phyloP scores from a whole-genome alignment of 2,329 filamentous ascomycete species.

The Cladophialophora chaetospira region DNA sequence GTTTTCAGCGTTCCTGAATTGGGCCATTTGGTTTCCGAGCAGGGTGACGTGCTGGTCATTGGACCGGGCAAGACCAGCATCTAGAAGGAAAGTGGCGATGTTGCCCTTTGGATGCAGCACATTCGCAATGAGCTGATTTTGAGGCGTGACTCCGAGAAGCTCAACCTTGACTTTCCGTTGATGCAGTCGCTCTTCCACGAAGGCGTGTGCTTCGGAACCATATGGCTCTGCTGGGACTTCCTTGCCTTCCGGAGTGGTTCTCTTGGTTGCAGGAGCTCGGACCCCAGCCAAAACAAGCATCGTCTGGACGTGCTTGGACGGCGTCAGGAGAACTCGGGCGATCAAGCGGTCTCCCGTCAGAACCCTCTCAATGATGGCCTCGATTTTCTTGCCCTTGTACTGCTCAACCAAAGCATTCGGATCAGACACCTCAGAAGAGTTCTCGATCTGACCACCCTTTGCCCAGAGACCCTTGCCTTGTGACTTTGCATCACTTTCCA shows the following conservation, averaged over 20 bases:
- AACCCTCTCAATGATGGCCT: constrained; percentile 86
- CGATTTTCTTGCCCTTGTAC: constrained; percentile 81
- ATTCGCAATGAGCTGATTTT: constrained; percentile 85
- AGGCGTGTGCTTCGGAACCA: constrained; percentile 84
- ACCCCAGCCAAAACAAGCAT: constrained; percentile 88
- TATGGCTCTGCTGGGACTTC: constrained; percentile 84
- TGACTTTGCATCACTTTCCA: constrained; percentile 76
- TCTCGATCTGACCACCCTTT: constrained; percentile 66
- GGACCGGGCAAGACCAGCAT: constrained; percentile 86
- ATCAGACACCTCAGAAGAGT: constrained; percentile 77
- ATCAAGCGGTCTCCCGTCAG: constrained; percentile 89
- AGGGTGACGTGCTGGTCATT: constrained; percentile 95
- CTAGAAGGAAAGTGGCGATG: constrained; percentile 86
- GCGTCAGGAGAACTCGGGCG: constrained; percentile 75
- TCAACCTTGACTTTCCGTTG: constrained; percentile 83
- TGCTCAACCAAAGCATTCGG: constrained; percentile 74
- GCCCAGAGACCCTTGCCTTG: constrained; percentile 83
- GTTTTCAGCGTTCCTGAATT: constrained; percentile 83
- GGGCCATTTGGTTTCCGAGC: constrained; percentile 83
- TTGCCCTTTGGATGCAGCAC: constrained; percentile 88
- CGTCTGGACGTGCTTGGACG: constrained; percentile 83
- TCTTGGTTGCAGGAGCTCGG: constrained; percentile 84
- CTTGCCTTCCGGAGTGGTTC: constrained; percentile 75
- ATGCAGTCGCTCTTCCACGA: constrained; percentile 81
- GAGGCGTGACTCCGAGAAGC: constrained; percentile 82